Evolutionary conservation across 2,329 filamentous ascomycete species (phyloP), one percentile per base, ranked within the genome.

Genomic region (Xylariaceae sp.): DNA sequence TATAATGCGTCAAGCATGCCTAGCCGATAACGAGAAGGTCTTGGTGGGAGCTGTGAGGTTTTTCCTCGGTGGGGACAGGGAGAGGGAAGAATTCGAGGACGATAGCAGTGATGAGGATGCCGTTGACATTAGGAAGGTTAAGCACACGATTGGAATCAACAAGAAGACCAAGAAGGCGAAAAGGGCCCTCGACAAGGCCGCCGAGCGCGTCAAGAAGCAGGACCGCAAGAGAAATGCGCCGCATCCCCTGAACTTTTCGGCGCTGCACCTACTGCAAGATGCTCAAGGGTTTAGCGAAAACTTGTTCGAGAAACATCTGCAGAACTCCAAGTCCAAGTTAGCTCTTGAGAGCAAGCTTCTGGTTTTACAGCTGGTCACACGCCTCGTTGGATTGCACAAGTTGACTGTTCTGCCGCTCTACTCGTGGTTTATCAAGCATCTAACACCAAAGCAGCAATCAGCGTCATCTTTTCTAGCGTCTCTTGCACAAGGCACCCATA

Each of bases 61-160:
- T 79, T 99, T 99, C 78, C 81, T 99, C 0, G 95, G 95, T 20
- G 93, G 93, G 32, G 95, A 99, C 73, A 93, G 96, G 74, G 95
- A 98, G 75, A 86, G 93, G 64, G 95, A 99, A 72, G 93, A 97
- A 66, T 80, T 91, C 48, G 91, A 96, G 53, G 93, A 98, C 60
- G 91, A 96, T 61, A 91, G 87, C 74, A 93, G 89, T 69, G 90
- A 91, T 63, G 91, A 96, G 42, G 89, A 91, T 42, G 84, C 86
- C 1, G 77, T 85, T 16, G 92, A 98, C 71, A 83, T 99, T 65
- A 85, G 82, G 56, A 90, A 90, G 72, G 76, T 98, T 54, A 88
- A 89, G 71, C 93, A 97, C 73, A 89, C 95, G 73, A 83, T 87
- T 23, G 89, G 87, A 43, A 96, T 98, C 77, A 98, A 96, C 80